Base-by-base conservation (phyloP, 2,329 filamentous ascomycete genomes). In the Xylariaceae sp. region DNA sequence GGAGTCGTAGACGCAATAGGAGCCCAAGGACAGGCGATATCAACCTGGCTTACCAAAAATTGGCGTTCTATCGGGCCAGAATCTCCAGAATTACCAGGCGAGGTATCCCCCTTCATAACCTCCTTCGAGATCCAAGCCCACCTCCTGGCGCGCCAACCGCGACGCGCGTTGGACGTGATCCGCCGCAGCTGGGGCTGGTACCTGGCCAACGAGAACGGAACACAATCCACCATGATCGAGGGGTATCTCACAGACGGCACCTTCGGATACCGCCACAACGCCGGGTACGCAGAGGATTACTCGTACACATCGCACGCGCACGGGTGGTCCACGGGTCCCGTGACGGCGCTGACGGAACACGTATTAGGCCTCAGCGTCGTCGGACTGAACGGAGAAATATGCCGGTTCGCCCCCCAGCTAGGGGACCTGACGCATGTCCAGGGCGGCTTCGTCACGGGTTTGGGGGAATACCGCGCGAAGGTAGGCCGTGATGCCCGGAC, bases 151-250 rank as follows among this genome's bases (percentile, higher is more conserved):
- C 71, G 74, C 0, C 71, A 75, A 54, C 65, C 80, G 1, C 64
- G 69, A 6, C 76, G 81, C 37, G 80, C 81, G 0, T 68, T 86
- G 0, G 72, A 79, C 8, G 73, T 85, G 12, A 78, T 85, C 34
- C 76, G 80, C 4, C 70, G 70, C 6, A 74, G 72, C 47, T 85
- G 82, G 82, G 82, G 81, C 8, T 83, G 80, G 79, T 84, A 84
- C 60, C 68, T 82, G 12, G 72, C 76, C 55, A 75, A 83, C 55
- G 73, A 76, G 1, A 77, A 80, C 59, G 80, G 80, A n/a, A 84
- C 81, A 0, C 71, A 76, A 53, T 79, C 74, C 42, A 85, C 83
- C 0, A 75, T 80, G 26, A 74, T 84, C 30, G 83, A 85, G 65
- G 82, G 81, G 0, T 84, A 82, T 55, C 71, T 80, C 1, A 66